These are phyloP conservation scores for Cicer judaicum DNA, from an alignment of 306 rosid species.

Conservation along the genomic window DNA sequence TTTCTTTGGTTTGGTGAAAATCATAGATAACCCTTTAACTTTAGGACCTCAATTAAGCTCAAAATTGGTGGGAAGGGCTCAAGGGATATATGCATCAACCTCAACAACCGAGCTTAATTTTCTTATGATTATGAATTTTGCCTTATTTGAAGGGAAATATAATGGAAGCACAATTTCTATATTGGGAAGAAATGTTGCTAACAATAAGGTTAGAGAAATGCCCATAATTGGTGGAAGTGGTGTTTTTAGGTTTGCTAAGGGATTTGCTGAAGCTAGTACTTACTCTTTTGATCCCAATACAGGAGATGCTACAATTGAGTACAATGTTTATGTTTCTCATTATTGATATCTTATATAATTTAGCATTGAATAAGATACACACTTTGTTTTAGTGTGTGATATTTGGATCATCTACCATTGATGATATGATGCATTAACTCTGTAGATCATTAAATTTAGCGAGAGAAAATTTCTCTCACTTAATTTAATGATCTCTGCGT, in stretches of 20 bases:
- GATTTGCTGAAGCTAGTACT: constrained; percentile 54
- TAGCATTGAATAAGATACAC: not conserved
- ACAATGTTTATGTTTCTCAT: constrained; percentile 46
- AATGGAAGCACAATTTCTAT: constrained; percentile 65
- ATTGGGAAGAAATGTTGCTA: constrained; percentile 56
- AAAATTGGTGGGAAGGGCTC: constrained; percentile 48
- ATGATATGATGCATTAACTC: too few relatives aligned
- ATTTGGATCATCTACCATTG: too few relatives aligned
- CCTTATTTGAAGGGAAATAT: constrained; percentile 60
- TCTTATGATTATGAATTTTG: constrained; percentile 63
- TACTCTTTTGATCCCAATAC: not conserved
- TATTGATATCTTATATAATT: not conserved
- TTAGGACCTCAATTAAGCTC: constrained; percentile 45
- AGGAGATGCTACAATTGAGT: constrained; percentile 54
- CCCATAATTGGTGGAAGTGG: constrained; percentile 76
- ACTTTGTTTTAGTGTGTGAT: not conserved
- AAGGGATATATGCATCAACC: constrained; percentile 59
- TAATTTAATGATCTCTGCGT: too few relatives aligned
- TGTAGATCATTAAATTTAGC: too few relatives aligned
- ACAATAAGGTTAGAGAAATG: constrained; percentile 59
- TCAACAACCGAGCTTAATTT: constrained; percentile 46
- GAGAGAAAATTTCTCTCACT: too few relatives aligned
- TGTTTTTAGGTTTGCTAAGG: constrained; percentile 66
- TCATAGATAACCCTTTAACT: constrained; percentile 48
- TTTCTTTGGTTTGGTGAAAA: constrained; percentile 39